A percentile compares a stretch with the other conserved stretches of the same genome.
Evolutionary conservation across 805 yeast genomes (phyloP).

Genomic region (Starmerella geochares): DNA sequence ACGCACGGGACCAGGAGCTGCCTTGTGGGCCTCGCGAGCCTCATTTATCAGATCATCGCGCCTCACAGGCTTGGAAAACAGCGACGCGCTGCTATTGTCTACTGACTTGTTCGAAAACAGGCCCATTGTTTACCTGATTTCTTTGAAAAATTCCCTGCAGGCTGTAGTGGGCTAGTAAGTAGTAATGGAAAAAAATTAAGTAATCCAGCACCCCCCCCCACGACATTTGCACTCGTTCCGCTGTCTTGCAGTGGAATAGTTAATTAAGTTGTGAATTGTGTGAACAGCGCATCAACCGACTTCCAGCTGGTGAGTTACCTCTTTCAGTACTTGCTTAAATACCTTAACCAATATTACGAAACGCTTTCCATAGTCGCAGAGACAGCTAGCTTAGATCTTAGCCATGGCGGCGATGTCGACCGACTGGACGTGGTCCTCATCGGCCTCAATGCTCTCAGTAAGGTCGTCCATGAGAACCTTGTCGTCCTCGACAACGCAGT

Average conservation of each 20-base stretch:
- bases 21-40: slow-evolving; percentile 1
- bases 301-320: neutral
- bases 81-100: slow-evolving; percentile 10
- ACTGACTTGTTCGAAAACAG: slow-evolving; percentile 16
- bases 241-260: too few species aligned
- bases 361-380: neutral
- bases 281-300: too few species aligned
- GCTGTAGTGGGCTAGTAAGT: neutral
- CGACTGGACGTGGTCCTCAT: slow-evolving; percentile 99
- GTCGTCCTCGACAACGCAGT: slow-evolving; percentile 95
- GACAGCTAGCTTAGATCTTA: slow-evolving; percentile 67
- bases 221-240: too few species aligned
- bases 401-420: slow-evolving; percentile 98
- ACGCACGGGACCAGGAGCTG: neutral
- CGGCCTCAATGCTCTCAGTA: slow-evolving; percentile 63
- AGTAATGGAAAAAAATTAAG: slow-evolving; percentile 1
- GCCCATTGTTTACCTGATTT: slow-evolving; percentile 10
- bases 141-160: neutral
- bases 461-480: slow-evolving; percentile 88
- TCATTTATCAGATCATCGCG: slow-evolving; percentile 10
- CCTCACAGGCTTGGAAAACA: slow-evolving; percentile 9
- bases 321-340: neutral
- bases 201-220: neutral
- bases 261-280: too few species aligned
- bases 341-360: neutral